Percentiles rank a stretch among this genome's conserved stretches.
Evolutionary conservation across 1,284 basidiomycete species (phyloP).

Genomic region (Cryptococcus maquisensis): DNA sequence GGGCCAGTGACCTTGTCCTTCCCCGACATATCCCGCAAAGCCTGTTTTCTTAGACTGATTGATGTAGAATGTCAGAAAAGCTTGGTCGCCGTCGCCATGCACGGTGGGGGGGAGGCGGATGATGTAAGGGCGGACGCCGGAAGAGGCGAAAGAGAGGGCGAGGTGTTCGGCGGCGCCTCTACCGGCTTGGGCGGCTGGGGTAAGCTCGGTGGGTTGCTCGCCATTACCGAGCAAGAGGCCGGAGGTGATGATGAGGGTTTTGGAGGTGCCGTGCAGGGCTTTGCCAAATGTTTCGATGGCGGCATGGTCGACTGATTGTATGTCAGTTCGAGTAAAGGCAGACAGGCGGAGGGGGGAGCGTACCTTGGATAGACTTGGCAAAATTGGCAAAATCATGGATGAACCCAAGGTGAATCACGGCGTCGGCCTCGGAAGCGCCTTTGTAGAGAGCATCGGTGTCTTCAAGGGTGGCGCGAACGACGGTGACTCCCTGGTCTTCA

Average conservation of each 20-base stretch:
- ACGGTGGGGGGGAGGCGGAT: conserved; percentile 24
- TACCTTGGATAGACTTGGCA: conserved; percentile 3
- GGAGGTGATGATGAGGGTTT: conserved; percentile 19
- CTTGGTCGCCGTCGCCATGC: conserved; percentile 20
- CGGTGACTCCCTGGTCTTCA: conserved; percentile 13
- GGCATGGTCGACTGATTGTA: conserved; percentile 1
- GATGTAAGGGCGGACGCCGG: conserved; percentile 16
- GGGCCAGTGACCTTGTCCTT: conserved; percentile 16
- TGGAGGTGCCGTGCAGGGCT: conserved; percentile 23
- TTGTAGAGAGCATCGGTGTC: conserved; percentile 24
- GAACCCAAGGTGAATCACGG: conserved; percentile 36
- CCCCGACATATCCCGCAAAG: conserved; percentile 16
- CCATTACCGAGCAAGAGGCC: not conserved
- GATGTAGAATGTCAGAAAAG: conserved; percentile 19
- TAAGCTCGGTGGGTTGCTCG: not conserved
- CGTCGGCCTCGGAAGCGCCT: conserved; percentile 24
- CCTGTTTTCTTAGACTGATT: conserved; percentile 12
- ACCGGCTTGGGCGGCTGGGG: not conserved
- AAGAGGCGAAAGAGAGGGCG: not conserved
- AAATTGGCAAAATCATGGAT: conserved; percentile 18
- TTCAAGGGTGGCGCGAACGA: conserved; percentile 16
- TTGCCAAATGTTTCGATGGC: conserved; percentile 18
- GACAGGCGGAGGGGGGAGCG: not conserved
- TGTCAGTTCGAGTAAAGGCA: not conserved
- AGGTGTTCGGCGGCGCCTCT: conserved; percentile 12